A percentile compares a stretch with the other conserved stretches of the same genome.
Conservation (phyloP, 2,329 filamentous ascomycete genomes). For the Truncatella angustata region DNA sequence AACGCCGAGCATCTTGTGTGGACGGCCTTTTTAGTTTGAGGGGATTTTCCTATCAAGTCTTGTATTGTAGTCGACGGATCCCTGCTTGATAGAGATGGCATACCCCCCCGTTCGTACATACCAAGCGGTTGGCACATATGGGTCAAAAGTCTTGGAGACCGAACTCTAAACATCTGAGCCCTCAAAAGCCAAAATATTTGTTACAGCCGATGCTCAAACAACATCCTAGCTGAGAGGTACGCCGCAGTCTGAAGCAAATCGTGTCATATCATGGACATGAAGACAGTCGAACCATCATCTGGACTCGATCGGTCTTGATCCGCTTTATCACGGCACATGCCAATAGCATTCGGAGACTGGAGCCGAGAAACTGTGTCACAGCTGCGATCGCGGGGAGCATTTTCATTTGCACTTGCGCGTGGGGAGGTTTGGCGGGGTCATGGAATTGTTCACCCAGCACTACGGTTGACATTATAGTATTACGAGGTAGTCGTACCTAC, state of each 20-base stretch:
- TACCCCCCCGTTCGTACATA: neutral
- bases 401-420: constrained; percentile 9
- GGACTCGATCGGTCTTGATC: too few species aligned
- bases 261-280: too few species aligned
- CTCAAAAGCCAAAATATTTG: too few species aligned
- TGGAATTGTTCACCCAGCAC: neutral
- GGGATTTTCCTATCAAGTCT: constrained; percentile 1
- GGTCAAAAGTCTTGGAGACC: neutral
- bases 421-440: constrained; percentile 7
- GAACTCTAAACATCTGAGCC: neutral
- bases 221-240: too few species aligned
- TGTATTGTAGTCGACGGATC: neutral
- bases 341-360: neutral
- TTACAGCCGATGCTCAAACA: too few species aligned
- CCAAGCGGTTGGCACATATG: neutral
- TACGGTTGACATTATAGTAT: too few species aligned
- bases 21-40: constrained; percentile 4
- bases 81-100: constrained; percentile 3
- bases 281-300: too few species aligned
- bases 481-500: too few species aligned
- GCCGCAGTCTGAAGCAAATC: too few species aligned
- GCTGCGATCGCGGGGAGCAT: constrained; percentile 9
- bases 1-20: constrained; percentile 1
- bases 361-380: constrained; percentile 7
- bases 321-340: constrained; percentile 7